These are phyloP conservation scores for Botrytis squamosa DNA, from an alignment of 2,329 filamentous ascomycete genomes.

Conservation along the genomic window DNA sequence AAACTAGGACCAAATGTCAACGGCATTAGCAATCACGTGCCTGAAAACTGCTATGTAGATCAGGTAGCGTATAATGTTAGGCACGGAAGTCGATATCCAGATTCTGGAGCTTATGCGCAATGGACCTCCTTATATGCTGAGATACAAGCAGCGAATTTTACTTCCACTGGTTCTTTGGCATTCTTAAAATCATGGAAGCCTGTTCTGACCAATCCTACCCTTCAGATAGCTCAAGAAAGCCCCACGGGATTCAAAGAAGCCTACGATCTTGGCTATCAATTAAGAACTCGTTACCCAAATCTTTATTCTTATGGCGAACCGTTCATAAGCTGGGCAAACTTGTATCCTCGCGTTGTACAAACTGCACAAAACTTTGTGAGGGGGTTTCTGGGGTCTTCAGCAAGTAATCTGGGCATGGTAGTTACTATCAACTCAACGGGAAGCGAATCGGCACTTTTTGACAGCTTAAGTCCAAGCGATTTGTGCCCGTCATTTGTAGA, in stretches of 20 bases:
- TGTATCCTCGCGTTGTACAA: slow-evolving; percentile 62
- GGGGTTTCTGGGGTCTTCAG: slow-evolving; percentile 58
- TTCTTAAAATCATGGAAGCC: slow-evolving; percentile 61
- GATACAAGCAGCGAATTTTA: slow-evolving; percentile 55
- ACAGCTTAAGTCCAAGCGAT: slow-evolving; percentile 63
- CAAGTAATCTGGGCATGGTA: slow-evolving; percentile 53
- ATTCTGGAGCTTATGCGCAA: slow-evolving; percentile 56
- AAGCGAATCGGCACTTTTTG: slow-evolving; percentile 53
- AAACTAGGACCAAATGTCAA: slow-evolving; percentile 46
- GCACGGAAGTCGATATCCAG: slow-evolving; percentile 63
- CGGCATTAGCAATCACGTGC: slow-evolving; percentile 53
- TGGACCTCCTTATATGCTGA: slow-evolving; percentile 46
- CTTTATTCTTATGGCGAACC: slow-evolving; percentile 47
- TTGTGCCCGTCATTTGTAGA: slow-evolving; percentile 60
- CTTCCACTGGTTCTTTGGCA: slow-evolving; percentile 50
- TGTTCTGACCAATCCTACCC: slow-evolving; percentile 52
- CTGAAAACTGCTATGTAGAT: slow-evolving; percentile 57
- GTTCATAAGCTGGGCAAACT: slow-evolving; percentile 64
- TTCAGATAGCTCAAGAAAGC: slow-evolving; percentile 59
- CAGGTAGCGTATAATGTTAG: slow-evolving; percentile 59
- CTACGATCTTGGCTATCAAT: slow-evolving; percentile 53
- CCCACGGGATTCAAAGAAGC: slow-evolving; percentile 63
- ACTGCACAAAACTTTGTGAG: slow-evolving; percentile 60
- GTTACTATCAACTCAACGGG: slow-evolving; percentile 57
- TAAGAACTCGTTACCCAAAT: slow-evolving; percentile 48